Percentiles rank a stretch among this genome's conserved stretches.
Evolutionary conservation across 768 basidiomycete genomes (phyloP).

Genomic region (Termitomyces sp.): DNA sequence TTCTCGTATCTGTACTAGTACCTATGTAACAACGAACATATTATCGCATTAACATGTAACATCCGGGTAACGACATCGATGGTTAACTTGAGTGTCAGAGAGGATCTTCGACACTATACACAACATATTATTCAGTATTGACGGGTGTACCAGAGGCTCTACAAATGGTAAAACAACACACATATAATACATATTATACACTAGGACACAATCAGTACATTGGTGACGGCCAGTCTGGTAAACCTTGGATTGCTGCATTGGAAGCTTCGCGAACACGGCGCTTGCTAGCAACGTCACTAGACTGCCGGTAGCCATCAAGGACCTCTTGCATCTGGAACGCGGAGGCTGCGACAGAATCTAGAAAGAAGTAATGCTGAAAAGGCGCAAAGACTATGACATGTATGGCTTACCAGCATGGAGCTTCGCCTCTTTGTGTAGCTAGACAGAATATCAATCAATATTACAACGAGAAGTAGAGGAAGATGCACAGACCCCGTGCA

Average conservation of each 20-base stretch:
- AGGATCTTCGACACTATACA: not conserved
- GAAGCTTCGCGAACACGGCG: constrained; percentile 73
- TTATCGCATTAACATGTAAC: not conserved
- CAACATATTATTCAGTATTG: no score
- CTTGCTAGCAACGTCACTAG: constrained; percentile 68
- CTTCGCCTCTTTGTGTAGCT: constrained; percentile 59
- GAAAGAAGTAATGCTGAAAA: not conserved
- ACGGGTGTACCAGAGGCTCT: no score
- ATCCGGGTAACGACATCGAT: not conserved
- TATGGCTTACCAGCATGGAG: constrained; percentile 43
- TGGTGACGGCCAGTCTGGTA: constrained; percentile 72
- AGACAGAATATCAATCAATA: constrained; percentile 8
- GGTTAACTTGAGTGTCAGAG: not conserved
- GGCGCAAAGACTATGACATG: not conserved
- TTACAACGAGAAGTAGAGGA: constrained; percentile 2
- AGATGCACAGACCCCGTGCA: constrained; percentile 51
- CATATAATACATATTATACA: constrained; percentile 1
- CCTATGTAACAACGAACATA: constrained; percentile 6
- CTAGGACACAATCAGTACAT: not conserved
- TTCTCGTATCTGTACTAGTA: not conserved
- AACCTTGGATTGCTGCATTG: constrained; percentile 65
- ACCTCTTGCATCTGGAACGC: constrained; percentile 78
- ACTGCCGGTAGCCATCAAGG: constrained; percentile 68
- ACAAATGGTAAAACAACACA: not conserved
- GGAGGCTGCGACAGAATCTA: constrained; percentile 67